Evolutionary conservation across 2,329 filamentous ascomycete genomes (phyloP).

Genomic region (Sporothrix phasma): DNA sequence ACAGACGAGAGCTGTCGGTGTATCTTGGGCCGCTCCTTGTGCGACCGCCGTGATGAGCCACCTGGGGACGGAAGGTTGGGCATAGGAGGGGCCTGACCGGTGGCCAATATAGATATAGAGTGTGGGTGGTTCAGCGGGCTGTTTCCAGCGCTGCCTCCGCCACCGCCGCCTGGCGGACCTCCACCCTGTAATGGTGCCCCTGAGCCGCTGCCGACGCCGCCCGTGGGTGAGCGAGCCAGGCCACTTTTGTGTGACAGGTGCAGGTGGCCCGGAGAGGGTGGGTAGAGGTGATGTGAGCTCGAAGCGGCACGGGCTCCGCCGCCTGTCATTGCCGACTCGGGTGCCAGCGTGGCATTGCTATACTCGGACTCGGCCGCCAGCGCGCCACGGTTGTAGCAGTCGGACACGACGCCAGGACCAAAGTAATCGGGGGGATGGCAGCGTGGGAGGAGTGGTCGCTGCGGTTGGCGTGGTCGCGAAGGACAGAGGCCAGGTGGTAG

Average conservation of each 20-base stretch:
- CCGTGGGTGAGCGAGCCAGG: slow-evolving; percentile 6
- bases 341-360: neutral
- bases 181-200: neutral
- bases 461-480: slow-evolving; percentile 28
- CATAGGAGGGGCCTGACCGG: slow-evolving; percentile 68
- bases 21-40: slow-evolving; percentile 52
- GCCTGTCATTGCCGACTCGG: neutral
- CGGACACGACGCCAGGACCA: slow-evolving; percentile 42
- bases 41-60: slow-evolving; percentile 41
- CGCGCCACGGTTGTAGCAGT: slow-evolving; percentile 7
- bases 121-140: slow-evolving; percentile 28
- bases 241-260: slow-evolving; percentile 2
- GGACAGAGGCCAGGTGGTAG: neutral
- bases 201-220: neutral
- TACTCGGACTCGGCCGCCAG: slow-evolving; percentile 12
- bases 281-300: slow-evolving; percentile 16
- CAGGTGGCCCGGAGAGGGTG: slow-evolving; percentile 18
- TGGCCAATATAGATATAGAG: slow-evolving; percentile 65
- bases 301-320: neutral
- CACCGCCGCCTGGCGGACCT: neutral
- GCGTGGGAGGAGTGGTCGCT: slow-evolving; percentile 56
- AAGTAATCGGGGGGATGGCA: slow-evolving; percentile 64
- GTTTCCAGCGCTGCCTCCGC: slow-evolving; percentile 12
- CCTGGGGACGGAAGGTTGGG: slow-evolving; percentile 33
- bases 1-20: slow-evolving; percentile 56